Evolutionary conservation across 2,329 filamentous ascomycete species (phyloP).

Genomic region (Exserohilum rostratum): DNA sequence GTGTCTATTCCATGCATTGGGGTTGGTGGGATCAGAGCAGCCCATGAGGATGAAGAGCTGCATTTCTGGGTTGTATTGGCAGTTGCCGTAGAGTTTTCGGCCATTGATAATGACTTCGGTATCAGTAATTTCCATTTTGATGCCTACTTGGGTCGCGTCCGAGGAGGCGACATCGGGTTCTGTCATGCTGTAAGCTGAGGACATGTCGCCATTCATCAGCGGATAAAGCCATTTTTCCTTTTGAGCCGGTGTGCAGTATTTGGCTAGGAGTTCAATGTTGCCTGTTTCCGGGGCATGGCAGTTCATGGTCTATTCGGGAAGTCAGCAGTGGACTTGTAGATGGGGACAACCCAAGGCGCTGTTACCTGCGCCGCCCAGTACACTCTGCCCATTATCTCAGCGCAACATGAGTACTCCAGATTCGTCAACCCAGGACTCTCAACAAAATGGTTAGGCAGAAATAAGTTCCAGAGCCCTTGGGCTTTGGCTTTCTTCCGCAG

Average conservation of each 20-base stretch:
- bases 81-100: constrained; percentile 52
- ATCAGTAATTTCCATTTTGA: constrained; percentile 45
- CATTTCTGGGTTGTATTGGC: constrained; percentile 48
- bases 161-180: constrained; percentile 59
- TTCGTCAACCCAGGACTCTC: constrained; percentile 55
- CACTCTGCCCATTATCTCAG: constrained; percentile 55
- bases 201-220: constrained; percentile 56
- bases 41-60: constrained; percentile 48
- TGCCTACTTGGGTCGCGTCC: constrained; percentile 57
- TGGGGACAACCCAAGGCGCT: neutral
- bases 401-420: constrained; percentile 54
- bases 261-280: constrained; percentile 60
- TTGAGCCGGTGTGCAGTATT: constrained; percentile 58
- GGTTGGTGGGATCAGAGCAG: constrained; percentile 50
- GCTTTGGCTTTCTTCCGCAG: constrained; percentile 52
- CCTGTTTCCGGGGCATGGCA: constrained; percentile 58
- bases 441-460: constrained; percentile 50
- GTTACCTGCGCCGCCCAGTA: constrained; percentile 54
- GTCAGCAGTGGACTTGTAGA: neutral
- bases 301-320: constrained; percentile 48
- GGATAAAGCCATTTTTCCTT: constrained; percentile 59
- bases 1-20: constrained; percentile 50
- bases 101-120: constrained; percentile 52
- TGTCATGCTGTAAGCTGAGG: constrained; percentile 59
- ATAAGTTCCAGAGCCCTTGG: constrained; percentile 50